Base-by-base conservation (phyloP, 2,329 filamentous ascomycete species). In the Huntiella moniliformis region DNA sequence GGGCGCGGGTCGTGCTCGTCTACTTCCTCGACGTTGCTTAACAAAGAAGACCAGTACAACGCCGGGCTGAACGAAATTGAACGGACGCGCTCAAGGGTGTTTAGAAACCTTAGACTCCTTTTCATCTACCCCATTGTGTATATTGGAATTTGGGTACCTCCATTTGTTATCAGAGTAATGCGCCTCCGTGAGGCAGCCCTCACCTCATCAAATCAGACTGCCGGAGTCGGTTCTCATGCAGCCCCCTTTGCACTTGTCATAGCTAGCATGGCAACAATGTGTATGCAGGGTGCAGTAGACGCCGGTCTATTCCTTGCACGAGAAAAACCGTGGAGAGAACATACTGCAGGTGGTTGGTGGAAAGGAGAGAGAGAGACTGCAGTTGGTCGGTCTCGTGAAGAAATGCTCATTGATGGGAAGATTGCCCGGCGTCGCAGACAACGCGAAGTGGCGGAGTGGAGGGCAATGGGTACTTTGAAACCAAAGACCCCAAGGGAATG, bases 41-140 rank as follows among this genome's bases (percentile, higher is more conserved):
- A 52, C 53, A 34, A 38, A 8, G 22, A 28, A 28, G 22, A 28
- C 22, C 22, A 10, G 10, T 28, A 8, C 22, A 28, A 28, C 22
- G 7, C 22, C 10, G 22, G 22, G 22, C 10, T 28, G 22, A 28
- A 28, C 7, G 22, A 28, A 8, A 28, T 18, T 22, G 36, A 34
- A n/a, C 6, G 34, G 4, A 52, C 53, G 7, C 22, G 40, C 12
- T 34, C 68, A 12, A 71, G 70, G 48, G 77, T 82, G 49, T 69
- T 72, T 38, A 71, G 77, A 7, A 80, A 86, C 54, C 67, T 86
- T 2, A 72, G 78, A 31, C 70, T 80, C 28, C 66, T 86, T 13
- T 84, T 87, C 60, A 74, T 85, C 41, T 88, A 88, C 57, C 82
- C 82, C 0, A 57, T 79, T 13, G 70, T 81, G 3, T 87, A 88